A percentile compares a stretch with the other conserved stretches of the same genome.
These are phyloP conservation scores for Aphanomyces astaci DNA, from an alignment of 352 stramenopile species.

Conservation along the genomic window DNA sequence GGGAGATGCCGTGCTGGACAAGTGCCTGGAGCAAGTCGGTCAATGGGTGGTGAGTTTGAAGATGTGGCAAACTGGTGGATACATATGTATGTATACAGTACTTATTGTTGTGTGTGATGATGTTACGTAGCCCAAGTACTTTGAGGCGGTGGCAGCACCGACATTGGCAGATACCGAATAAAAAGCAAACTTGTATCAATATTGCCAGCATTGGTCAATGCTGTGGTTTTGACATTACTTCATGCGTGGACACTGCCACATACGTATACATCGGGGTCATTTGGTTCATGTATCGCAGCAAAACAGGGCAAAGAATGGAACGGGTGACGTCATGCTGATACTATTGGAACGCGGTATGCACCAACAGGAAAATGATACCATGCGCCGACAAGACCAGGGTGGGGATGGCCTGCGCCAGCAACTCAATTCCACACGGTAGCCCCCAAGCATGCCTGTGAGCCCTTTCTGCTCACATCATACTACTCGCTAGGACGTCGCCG, in stretches of 20 bases:
- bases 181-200: neutral
- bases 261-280: neutral
- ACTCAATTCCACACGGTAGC: neutral
- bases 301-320: neutral
- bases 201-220: no score
- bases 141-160: neutral
- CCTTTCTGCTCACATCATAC: neutral
- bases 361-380: neutral
- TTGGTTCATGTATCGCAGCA: neutral
- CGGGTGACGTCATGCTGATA: neutral
- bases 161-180: neutral
- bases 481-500: neutral
- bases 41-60: slow-evolving; percentile 61
- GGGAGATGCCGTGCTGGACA: slow-evolving; percentile 51
- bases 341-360: no score
- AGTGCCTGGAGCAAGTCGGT: slow-evolving; percentile 46
- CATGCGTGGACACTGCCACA: neutral
- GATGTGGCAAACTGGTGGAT: no score
- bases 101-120: no score
- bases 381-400: neutral
- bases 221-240: no score
- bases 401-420: neutral
- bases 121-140: slow-evolving; percentile 22
- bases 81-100: no score
- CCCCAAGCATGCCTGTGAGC: neutral